Percentiles rank a stretch among this genome's conserved stretches.
phyloP scores from a whole-genome alignment of 2,329 filamentous ascomycete genomes.

The Aschersonia sp. region DNA sequence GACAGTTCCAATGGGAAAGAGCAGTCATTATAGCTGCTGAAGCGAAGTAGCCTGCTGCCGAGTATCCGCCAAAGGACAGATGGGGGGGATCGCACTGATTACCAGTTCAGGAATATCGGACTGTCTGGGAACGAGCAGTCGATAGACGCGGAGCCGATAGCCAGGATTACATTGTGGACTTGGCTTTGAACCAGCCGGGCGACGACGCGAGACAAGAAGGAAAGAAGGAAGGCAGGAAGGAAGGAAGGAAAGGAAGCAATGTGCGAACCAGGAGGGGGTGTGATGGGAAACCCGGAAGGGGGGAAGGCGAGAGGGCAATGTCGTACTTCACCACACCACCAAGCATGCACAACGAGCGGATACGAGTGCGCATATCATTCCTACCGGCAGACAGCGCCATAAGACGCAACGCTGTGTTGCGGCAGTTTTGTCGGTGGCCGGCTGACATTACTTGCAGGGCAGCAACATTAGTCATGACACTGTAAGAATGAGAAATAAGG shows the following conservation, averaged over 20 bases:
- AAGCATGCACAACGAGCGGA: too few species aligned
- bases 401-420: too few species aligned
- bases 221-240: neutral
- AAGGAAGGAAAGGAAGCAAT: neutral
- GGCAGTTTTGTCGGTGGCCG: too few species aligned
- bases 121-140: neutral
- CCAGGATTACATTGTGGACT: neutral
- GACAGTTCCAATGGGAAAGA: too few species aligned
- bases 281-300: neutral
- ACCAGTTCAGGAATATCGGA: conserved; percentile 1
- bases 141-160: neutral
- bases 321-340: too few species aligned
- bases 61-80: neutral
- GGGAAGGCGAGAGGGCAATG: neutral
- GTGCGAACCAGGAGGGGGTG: neutral
- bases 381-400: too few species aligned
- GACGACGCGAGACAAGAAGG: neutral
- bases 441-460: too few species aligned
- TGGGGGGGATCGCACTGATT: conserved; percentile 3
- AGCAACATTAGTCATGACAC: too few species aligned
- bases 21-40: too few species aligned
- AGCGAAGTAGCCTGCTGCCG: neutral
- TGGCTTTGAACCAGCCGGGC: neutral
- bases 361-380: too few species aligned
- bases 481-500: too few species aligned